Evolutionary conservation across 305 asterid genomes (phyloP).

Genomic region (Rubia tinctorum): DNA sequence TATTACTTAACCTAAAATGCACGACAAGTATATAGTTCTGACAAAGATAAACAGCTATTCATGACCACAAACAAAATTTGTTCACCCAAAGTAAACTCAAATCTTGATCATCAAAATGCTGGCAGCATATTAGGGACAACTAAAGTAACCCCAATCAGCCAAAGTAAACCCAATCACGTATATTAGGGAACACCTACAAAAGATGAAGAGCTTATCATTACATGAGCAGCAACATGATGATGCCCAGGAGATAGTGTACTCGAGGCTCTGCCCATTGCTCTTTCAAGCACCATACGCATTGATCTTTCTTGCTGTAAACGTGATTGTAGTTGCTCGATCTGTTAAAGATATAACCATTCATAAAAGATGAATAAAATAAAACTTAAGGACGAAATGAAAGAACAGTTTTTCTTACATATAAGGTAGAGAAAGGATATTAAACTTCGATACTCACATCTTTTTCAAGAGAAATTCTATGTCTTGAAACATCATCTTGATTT

Average conservation of each 20-base stretch:
- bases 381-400: not conserved
- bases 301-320: constrained; percentile 57
- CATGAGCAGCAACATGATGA: constrained; percentile 54
- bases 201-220: constrained; percentile 14
- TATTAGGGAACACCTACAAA: not conserved
- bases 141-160: too few relatives aligned
- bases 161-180: not conserved
- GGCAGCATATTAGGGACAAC: too few relatives aligned
- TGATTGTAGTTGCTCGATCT: constrained; percentile 51
- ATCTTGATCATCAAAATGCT: constrained; percentile 3
- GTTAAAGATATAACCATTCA: constrained; percentile 16
- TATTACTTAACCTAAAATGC: not conserved
- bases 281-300: constrained; percentile 54
- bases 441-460: constrained; percentile 39
- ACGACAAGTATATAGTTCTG: not conserved
- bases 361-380: not conserved
- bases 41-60: not conserved
- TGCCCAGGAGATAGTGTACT: constrained; percentile 66
- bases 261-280: constrained; percentile 66
- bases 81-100: not conserved
- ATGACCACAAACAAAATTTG: not conserved
- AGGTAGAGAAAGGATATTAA: not conserved
- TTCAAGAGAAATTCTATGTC: constrained; percentile 46
- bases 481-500: constrained; percentile 28
- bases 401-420: not conserved